These are phyloP conservation scores for Trebouxia gelatinosa DNA, from an alignment of 163 green algal species.

Conservation along the genomic window DNA sequence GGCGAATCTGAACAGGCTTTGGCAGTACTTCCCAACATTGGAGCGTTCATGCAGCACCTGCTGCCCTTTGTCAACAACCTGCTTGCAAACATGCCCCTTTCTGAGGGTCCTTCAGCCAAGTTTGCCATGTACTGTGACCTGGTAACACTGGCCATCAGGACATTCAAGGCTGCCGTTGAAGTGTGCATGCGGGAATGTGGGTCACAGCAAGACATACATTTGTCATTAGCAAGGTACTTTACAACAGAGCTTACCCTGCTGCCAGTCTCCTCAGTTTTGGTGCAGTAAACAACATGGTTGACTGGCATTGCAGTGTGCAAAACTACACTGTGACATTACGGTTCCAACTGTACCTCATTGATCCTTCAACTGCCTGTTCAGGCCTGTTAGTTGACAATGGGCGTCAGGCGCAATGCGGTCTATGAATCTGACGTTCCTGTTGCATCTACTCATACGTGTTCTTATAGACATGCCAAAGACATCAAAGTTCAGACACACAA, in stretches of 20 bases:
- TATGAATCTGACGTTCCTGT: too few relatives aligned
- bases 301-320: too few relatives aligned
- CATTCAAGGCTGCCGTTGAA: neutral
- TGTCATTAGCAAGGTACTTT: neutral
- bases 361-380: too few relatives aligned
- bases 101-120: neutral
- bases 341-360: too few relatives aligned
- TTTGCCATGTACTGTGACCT: neutral
- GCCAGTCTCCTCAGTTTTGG: neutral
- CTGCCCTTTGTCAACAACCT: neutral
- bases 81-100: neutral
- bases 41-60: neutral
- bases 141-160: neutral
- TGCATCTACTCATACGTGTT: neutral
- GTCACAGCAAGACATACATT: neutral
- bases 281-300: too few relatives aligned
- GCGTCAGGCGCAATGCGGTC: too few relatives aligned
- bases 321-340: too few relatives aligned
- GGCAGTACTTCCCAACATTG: neutral
- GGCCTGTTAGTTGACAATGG: too few relatives aligned
- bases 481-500: constrained; percentile 52
- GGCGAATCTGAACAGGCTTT: neutral
- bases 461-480: too few relatives aligned
- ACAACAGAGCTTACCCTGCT: neutral
- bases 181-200: neutral